These are phyloP conservation scores for Cladophialophora immunda DNA, from an alignment of 2,329 filamentous ascomycete species.

Conservation along the genomic window DNA sequence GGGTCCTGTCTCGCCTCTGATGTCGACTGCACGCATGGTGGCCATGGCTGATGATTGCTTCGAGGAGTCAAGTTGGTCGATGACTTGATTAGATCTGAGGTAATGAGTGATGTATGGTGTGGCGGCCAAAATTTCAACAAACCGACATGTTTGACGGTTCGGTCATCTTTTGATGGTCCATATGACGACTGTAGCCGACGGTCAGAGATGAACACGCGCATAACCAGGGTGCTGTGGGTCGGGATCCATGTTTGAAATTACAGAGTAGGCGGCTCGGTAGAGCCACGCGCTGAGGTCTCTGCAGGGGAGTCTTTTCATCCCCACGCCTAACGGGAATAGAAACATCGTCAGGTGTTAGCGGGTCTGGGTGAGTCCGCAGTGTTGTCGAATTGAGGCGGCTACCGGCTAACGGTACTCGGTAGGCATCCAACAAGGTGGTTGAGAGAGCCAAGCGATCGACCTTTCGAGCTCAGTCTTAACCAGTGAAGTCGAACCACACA, in stretches of 20 bases:
- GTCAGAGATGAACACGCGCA: not conserved
- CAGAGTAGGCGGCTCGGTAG: slow-evolving; percentile 13
- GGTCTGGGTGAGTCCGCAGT: not conserved
- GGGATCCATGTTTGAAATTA: slow-evolving; percentile 5
- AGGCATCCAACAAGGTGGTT: too few relatives aligned
- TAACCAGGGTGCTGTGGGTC: slow-evolving; percentile 21
- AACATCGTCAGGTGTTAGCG: not conserved
- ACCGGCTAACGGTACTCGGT: not conserved
- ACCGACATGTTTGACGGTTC: not conserved
- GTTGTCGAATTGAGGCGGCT: not conserved
- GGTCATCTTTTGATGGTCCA: not conserved
- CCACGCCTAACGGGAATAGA: not conserved
- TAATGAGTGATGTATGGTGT: slow-evolving; percentile 12
- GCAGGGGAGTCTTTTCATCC: slow-evolving; percentile 13
- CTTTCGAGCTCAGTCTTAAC: not conserved
- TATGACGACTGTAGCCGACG: not conserved
- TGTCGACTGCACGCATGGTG: slow-evolving; percentile 48
- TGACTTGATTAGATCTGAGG: slow-evolving; percentile 52
- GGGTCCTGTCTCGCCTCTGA: slow-evolving; percentile 65
- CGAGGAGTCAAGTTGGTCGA: slow-evolving; percentile 65
- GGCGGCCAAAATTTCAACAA: slow-evolving; percentile 11
- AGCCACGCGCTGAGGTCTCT: slow-evolving; percentile 5
- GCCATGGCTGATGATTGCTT: slow-evolving; percentile 28
- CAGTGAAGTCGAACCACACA: not conserved
- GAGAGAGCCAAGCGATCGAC: not conserved